Evolutionary conservation across 2,329 filamentous ascomycete species (phyloP), one percentile per base, ranked within the genome.

Genomic region (Sclerotiophoma versabilis): DNA sequence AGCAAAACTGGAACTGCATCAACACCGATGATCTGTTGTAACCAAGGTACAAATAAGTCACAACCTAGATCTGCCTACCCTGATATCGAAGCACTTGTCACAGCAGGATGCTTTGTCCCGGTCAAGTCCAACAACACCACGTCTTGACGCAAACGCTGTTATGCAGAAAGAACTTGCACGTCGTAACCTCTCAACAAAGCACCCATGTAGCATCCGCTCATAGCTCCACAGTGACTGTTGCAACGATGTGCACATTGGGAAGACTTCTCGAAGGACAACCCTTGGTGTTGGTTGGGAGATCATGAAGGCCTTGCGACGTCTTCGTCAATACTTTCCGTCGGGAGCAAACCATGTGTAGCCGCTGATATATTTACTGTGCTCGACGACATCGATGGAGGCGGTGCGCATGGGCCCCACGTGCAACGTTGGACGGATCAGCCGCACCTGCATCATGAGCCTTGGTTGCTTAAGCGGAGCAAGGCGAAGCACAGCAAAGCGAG

Each of bases 361-460:
- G 26, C 29, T 22, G 38, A 19, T 32, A 30, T 23, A 4, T 43
- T 32, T 26, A 17, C 17, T 47, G 33, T 23, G 29, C 36, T 36
- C 37, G 43, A 30, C 30, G 29, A 29, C 22, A 41, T 41, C 34
- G 23, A 41, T n/a, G 37, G 50, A 30, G 44, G 50, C 44, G 37
- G 38, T 48, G 50, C 44, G 17, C 26, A 43, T 38, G 44, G 32
- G 32, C 20, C 23, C 44, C 50, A 48, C 50, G 38, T 48, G 50
- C 44, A 11, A 54, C 50, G 50, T 54, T 37, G 23, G 37, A 54
- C 50, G 30, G 50, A 43, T 54, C 50, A 54, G 50, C 43, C 50
- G 50, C 50, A 48, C 44, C 44, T 54, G 44, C 44, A 54, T 37
- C 44, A 33, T 22, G 23, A 25, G 15, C 25, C 17, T 37, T 22